A percentile compares a stretch with the other conserved stretches of the same genome.
Conservation (phyloP, 192 early-diverging fungal genomes). For the Coemansia sp. region DNA sequence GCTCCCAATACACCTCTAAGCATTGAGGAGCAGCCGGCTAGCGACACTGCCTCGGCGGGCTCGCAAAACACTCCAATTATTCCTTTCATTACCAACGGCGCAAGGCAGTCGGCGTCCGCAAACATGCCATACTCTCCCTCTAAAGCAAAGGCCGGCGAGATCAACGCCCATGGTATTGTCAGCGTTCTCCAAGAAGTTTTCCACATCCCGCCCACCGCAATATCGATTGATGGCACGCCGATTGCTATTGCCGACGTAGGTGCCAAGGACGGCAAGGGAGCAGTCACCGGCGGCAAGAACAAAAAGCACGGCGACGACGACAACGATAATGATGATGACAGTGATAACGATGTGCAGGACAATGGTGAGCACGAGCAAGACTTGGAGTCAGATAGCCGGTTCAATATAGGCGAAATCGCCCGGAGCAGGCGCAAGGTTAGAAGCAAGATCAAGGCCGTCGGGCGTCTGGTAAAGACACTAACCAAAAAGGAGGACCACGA, state of each 20-base stretch:
- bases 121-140: neutral
- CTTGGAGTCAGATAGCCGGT: slow-evolving; percentile 11
- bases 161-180: slow-evolving; percentile 40
- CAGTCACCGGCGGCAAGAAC: neutral
- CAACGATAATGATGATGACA: slow-evolving; percentile 16
- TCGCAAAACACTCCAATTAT: slow-evolving; percentile 28
- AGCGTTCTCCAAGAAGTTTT: slow-evolving; percentile 37
- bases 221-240: slow-evolving; percentile 46
- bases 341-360: slow-evolving; percentile 1
- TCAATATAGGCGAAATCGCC: slow-evolving; percentile 4
- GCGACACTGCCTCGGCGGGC: neutral
- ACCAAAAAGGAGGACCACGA: neutral
- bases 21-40: neutral
- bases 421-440: slow-evolving; percentile 1
- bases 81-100: slow-evolving; percentile 40
- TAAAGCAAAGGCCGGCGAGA: neutral
- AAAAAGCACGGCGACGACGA: slow-evolving; percentile 14
- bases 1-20: neutral
- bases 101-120: slow-evolving; percentile 14
- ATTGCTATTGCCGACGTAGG: neutral
- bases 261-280: slow-evolving; percentile 6
- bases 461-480: neutral
- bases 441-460: slow-evolving; percentile 3
- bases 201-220: slow-evolving; percentile 37
- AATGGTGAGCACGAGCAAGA: slow-evolving; percentile 12